Base-by-base conservation (phyloP, 164 flowering plant species). In the Piper longum region DNA sequence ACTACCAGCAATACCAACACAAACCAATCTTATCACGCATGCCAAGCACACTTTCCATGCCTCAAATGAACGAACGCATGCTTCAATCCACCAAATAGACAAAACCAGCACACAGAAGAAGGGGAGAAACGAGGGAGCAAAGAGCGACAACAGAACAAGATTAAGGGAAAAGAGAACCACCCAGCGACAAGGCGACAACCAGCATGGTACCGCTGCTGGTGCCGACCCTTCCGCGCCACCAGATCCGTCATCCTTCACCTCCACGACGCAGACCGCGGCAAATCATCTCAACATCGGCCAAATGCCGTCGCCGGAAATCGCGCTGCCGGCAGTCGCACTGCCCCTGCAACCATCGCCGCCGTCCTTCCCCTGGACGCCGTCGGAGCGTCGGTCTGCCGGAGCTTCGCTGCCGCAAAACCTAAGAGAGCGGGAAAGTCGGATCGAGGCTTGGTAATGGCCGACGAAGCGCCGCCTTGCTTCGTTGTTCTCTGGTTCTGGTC, bases 171-270 rank as follows among this genome's bases (percentile, higher is more conserved):
- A 6, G 16, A 41, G 42, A 41, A 16, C 12, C 81, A 85, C 91
- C 96, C 96, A 26, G 96, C 89, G 18, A 88, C 80, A 71, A 88
- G 91, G 73, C 91, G 96, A 78, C 78, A 82, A 64, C 91, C 96
- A 60, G 59, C 78, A 70, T 84, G 81, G 75, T 88, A 86, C 4
- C 86, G 88, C 75, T 88, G 96, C 68, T 82, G 96, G 74, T 72
- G 96, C 44, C 91, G 86, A 77, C 96, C 96, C 55, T 87, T 88
- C 40, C 90, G 83, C 67, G 88, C 90, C 73, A 87, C 90, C 82
- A 87, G 79, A 83, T 80, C 90, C 73, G 82, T 80, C 90, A 83
- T 87, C 39, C 69, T 74, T 60, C 54, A 48, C 59, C 40, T n/a
- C 55, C 39, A 1, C 61, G 3, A 0, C 4, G 36, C 19, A 56